Conservation (phyloP, 2,329 filamentous ascomycete species). For the Daldinia eschscholtzii region DNA sequence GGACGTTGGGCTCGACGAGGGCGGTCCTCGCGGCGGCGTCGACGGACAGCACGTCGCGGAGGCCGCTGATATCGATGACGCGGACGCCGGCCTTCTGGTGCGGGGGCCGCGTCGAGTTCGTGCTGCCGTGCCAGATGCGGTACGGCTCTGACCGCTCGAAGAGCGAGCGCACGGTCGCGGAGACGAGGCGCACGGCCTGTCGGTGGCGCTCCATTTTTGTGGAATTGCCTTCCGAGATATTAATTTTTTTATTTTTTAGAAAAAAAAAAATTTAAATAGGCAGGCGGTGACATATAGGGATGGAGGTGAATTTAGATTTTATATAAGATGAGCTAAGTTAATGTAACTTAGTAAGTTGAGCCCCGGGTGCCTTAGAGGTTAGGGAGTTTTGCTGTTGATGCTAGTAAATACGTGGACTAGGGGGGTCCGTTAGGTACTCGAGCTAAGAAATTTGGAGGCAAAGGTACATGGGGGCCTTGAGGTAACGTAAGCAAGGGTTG, state of each 20-base stretch:
- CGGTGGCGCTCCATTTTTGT: conserved; percentile 65
- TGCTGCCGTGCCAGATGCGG: conserved; percentile 82
- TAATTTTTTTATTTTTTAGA: background rate
- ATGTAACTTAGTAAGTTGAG: too few species aligned
- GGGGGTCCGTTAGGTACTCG: conserved; percentile 5
- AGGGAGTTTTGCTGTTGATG: background rate
- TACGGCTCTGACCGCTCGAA: conserved; percentile 69
- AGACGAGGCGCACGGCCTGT: conserved; percentile 62
- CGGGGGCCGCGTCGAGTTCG: conserved; percentile 77
- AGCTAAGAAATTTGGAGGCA: conserved; percentile 25
- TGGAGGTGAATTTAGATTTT: too few species aligned
- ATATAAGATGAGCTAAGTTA: too few species aligned
- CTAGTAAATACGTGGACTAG: background rate
- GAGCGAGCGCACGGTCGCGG: conserved; percentile 61
- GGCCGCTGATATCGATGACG: conserved; percentile 73
- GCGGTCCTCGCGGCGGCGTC: conserved; percentile 68
- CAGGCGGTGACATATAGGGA: background rate
- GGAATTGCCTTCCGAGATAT: background rate
- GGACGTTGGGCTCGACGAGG: conserved; percentile 80
- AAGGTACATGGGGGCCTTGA: background rate
- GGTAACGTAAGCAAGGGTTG: conserved; percentile 3
- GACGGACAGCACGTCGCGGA: conserved; percentile 74
- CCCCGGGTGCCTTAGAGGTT: too few species aligned
- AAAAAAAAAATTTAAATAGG: background rate
- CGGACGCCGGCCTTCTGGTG: conserved; percentile 54